Percentiles rank a stretch among this genome's conserved stretches.
Conservation (phyloP, 2,329 filamentous ascomycete genomes). For the Stachybotrys elegans region DNA sequence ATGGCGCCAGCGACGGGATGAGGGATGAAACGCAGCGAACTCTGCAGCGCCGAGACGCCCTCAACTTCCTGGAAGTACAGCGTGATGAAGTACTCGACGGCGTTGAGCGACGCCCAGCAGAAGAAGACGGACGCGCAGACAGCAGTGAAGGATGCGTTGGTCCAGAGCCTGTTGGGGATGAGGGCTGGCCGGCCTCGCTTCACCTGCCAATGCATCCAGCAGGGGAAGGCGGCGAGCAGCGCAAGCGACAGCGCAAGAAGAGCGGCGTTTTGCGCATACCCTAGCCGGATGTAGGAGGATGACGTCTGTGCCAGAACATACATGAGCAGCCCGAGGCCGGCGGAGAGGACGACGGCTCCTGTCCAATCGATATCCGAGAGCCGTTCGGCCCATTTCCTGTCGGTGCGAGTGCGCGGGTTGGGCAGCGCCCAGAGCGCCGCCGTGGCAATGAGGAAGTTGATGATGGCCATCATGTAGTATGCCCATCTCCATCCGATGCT, state of each 20-base stretch:
- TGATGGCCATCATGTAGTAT: slow-evolving; percentile 32
- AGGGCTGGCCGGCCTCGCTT: slow-evolving; percentile 43
- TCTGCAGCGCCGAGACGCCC: slow-evolving; percentile 35
- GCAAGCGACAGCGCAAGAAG: slow-evolving; percentile 37
- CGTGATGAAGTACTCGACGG: slow-evolving; percentile 41
- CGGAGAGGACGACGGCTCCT: slow-evolving; percentile 39
- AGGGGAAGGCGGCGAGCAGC: slow-evolving; percentile 42
- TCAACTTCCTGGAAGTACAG: slow-evolving; percentile 49
- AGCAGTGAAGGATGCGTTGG: slow-evolving; percentile 47
- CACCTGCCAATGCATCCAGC: slow-evolving; percentile 50
- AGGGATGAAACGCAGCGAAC: slow-evolving; percentile 43
- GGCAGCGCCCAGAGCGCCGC: slow-evolving; percentile 32
- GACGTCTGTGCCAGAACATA: slow-evolving; percentile 46
- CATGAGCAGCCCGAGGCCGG: slow-evolving; percentile 41
- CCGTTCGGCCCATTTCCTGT: slow-evolving; percentile 19
- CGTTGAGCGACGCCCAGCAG: slow-evolving; percentile 39
- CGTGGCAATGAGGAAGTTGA: slow-evolving; percentile 29
- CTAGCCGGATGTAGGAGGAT: slow-evolving; percentile 30
- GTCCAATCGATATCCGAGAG: slow-evolving; percentile 47
- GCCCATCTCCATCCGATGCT: slow-evolving; percentile 42
- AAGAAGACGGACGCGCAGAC: slow-evolving; percentile 48
- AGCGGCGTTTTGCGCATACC: slow-evolving; percentile 33
- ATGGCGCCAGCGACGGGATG: slow-evolving; percentile 37
- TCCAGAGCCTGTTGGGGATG: slow-evolving; percentile 57
- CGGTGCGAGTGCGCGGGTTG: slow-evolving; percentile 12